phyloP scores from a whole-genome alignment of 441 rosid genomes.

The Erodium moschatum region DNA sequence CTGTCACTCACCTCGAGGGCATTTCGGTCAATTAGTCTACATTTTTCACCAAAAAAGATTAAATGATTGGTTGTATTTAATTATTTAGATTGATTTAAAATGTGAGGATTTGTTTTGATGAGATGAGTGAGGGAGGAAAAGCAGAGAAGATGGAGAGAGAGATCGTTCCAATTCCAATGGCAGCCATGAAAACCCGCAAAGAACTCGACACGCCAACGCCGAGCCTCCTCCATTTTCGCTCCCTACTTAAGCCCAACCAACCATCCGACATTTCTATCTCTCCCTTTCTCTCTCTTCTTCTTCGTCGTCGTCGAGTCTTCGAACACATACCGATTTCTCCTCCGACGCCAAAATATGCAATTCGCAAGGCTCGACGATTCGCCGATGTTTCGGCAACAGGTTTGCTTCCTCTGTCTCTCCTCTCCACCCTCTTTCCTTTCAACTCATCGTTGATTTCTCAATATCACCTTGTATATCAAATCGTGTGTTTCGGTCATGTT shows the following conservation, averaged over 20 bases:
- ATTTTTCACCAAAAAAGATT: no score
- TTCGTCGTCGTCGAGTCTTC: neutral
- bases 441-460: neutral
- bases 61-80: no score
- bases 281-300: neutral
- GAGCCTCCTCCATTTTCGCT: slow-evolving; percentile 29
- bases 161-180: slow-evolving; percentile 19
- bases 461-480: neutral
- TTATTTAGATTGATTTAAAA: no score
- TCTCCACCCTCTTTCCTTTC: neutral
- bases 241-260: slow-evolving; percentile 14
- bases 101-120: neutral
- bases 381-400: slow-evolving; percentile 80
- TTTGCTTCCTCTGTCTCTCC: slow-evolving; percentile 9
- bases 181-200: slow-evolving; percentile 49
- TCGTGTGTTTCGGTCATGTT: neutral
- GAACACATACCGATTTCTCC: neutral
- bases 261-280: neutral
- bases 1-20: no score
- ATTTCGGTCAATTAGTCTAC: no score
- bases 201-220: slow-evolving; percentile 21
- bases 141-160: neutral
- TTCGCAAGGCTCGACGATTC: slow-evolving; percentile 71
- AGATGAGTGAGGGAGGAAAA: neutral
- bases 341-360: slow-evolving; percentile 31